Conservation (phyloP, 108 stramenopile species). For the Epithemia pelagica region DNA sequence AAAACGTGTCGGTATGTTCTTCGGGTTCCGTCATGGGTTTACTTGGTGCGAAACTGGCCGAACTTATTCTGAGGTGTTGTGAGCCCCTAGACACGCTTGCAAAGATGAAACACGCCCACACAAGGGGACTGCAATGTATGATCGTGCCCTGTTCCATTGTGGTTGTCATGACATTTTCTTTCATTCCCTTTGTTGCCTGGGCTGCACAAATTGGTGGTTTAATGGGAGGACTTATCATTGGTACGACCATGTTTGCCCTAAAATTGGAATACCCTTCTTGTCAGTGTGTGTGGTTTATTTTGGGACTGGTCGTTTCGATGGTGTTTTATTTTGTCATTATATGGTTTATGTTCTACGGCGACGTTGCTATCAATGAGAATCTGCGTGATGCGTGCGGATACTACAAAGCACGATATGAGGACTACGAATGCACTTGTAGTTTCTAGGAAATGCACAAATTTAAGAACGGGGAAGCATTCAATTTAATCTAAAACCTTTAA, state of each 20-base stretch:
- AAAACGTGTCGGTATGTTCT: constrained; percentile 39
- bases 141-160: constrained; percentile 47
- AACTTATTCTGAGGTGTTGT: constrained; percentile 32
- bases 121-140: constrained; percentile 50
- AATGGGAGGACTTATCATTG: constrained; percentile 32
- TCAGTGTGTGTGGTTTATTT: constrained; percentile 49
- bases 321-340: constrained; percentile 33
- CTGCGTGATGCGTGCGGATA: constrained; percentile 77
- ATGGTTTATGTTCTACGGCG: constrained; percentile 56
- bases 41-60: constrained; percentile 49
- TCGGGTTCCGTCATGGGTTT: constrained; percentile 53
- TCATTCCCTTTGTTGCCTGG: constrained; percentile 42
- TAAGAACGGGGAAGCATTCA: too few relatives aligned
- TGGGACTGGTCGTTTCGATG: constrained; percentile 41
- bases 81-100: background rate
- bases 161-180: constrained; percentile 14
- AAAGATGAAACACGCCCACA: constrained; percentile 7
- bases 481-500: too few relatives aligned
- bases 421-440: constrained; percentile 79
- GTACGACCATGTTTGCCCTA: constrained; percentile 51
- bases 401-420: constrained; percentile 65
- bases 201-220: constrained; percentile 47
- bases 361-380: constrained; percentile 49
- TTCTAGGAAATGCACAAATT: too few relatives aligned
- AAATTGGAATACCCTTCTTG: constrained; percentile 35